phyloP scores from a whole-genome alignment of 129 eudicot genomes.

The Apium graveolens region DNA sequence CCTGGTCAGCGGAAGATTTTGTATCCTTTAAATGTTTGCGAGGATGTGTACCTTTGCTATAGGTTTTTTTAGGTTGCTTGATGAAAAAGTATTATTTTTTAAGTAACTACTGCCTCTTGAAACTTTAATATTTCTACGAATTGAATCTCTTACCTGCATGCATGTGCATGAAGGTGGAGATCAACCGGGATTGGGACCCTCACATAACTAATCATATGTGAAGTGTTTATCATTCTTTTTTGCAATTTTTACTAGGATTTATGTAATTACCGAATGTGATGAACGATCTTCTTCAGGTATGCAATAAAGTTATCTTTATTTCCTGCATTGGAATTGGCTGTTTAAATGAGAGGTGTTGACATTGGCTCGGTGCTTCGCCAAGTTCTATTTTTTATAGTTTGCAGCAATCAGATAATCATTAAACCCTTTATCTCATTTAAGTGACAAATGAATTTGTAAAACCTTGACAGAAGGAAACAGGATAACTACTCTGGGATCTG shows the following conservation, averaged over 20 bases:
- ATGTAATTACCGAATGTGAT: neutral
- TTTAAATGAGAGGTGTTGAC: neutral
- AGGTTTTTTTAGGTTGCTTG: neutral
- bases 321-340: neutral
- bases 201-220: neutral
- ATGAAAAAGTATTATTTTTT: neutral
- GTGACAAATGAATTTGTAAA: constrained; percentile 10
- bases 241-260: neutral
- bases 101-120: neutral
- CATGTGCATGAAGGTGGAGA: neutral
- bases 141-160: neutral
- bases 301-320: neutral
- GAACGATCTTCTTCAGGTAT: neutral
- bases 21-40: neutral
- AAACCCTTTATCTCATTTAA: neutral
- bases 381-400: neutral
- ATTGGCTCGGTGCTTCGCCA: neutral
- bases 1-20: neutral
- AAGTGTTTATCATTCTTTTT: neutral
- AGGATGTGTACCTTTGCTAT: neutral
- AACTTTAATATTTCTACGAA: neutral
- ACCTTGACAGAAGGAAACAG: constrained; percentile 57
- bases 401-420: neutral
- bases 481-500: constrained; percentile 80
- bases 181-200: neutral